phyloP scores from a whole-genome alignment of 768 basidiomycete species.

The Lanmaoa rubissima region DNA sequence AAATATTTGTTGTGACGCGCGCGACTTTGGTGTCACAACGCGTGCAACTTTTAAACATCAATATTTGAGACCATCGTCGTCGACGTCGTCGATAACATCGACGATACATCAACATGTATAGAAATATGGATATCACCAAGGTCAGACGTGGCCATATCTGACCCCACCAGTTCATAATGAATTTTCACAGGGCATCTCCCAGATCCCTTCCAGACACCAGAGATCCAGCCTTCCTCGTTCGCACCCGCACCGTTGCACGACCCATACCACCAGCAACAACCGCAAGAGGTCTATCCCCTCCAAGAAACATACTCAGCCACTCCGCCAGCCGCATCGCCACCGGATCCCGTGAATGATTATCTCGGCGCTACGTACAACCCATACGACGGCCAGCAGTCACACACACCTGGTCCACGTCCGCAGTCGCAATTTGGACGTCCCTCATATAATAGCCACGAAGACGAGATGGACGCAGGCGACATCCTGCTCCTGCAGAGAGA shows the following conservation, averaged over 20 bases:
- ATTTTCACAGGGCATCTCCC: conserved; percentile 27
- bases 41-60: too few species aligned
- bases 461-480: conserved; percentile 55
- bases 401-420: conserved; percentile 24
- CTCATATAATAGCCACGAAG: conserved; percentile 43
- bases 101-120: too few species aligned
- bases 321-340: conserved; percentile 20
- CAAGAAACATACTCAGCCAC: conserved; percentile 23
- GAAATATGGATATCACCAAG: too few species aligned
- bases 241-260: conserved; percentile 18
- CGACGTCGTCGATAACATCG: too few species aligned
- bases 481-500: conserved; percentile 64
- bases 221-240: conserved; percentile 18
- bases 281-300: conserved; percentile 16
- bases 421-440: conserved; percentile 23
- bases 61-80: too few species aligned
- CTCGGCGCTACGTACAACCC: conserved; percentile 21
- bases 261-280: conserved; percentile 25
- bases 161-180: too few species aligned
- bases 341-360: conserved; percentile 16
- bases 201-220: conserved; percentile 39
- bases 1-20: too few species aligned
- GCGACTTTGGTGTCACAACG: too few species aligned
- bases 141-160: too few species aligned
- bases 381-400: conserved; percentile 18